Base-by-base conservation (phyloP, 306 rosid genomes). In the Erythrophleum fordii region DNA sequence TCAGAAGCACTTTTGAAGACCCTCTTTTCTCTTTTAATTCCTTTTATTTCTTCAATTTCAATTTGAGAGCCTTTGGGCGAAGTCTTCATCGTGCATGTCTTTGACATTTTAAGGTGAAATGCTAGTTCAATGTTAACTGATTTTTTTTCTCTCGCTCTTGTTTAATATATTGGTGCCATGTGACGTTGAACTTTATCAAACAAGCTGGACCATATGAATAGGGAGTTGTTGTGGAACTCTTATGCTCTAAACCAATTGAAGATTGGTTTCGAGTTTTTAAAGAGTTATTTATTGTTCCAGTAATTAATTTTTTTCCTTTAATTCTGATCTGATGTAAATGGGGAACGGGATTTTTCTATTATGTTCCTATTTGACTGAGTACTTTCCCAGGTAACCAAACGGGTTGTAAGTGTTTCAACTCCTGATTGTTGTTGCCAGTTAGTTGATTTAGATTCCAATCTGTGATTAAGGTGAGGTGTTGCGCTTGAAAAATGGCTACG, bases 401-500 rank as follows among this genome's bases (percentile, higher is more conserved):
- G 35, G 8, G 34, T 58, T 11, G 17, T 58, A 5, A 58, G 14
- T 58, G 17, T 23, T 53, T 58, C 34, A 58, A 58, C 17, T 58
- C 23, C 34, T 26, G 31, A 55, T 49, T 69, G 67, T 61, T 51
- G 76, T 71, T 39, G 26, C 8, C 52, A n/a, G n/a, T n/a, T n/a
- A n/a, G n/a, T n/a, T n/a, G n/a, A n/a, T n/a, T n/a, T n/a, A n/a
- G n/a, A n/a, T n/a, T n/a, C n/a, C n/a, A 44, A 18, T 79, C 52
- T 79, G 77, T 16, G 69, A 62, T 59, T 29, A 77, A 81, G 90
- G 83, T 37, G 8, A 52, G 62, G 71, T 73, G 59, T 71, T 48
- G 74, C 22, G 41, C 66, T 53, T 39, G 80, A 17, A 31, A 80
- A 68, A 91, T 91, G 93, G 90, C 95, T 46, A 49, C 91, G 3